Conservation (phyloP, 257 asterid genomes). For the Solanum medicagineum region DNA sequence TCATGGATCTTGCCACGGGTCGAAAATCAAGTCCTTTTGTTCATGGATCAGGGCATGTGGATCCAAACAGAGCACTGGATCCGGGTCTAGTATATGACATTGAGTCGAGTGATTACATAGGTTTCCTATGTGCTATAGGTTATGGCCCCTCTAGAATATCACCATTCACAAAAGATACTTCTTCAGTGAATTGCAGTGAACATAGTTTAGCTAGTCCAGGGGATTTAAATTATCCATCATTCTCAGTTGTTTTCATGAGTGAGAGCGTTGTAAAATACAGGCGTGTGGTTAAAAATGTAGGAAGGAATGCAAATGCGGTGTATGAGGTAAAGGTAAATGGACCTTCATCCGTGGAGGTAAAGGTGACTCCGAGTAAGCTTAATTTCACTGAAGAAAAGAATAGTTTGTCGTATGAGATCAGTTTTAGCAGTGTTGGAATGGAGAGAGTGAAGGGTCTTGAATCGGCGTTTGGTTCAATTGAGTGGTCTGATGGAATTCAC, state of each 20-base stretch:
- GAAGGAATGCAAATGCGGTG: slow-evolving; percentile 18
- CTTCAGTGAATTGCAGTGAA: slow-evolving; percentile 38
- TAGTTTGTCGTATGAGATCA: slow-evolving; percentile 53
- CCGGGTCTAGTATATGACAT: slow-evolving; percentile 60
- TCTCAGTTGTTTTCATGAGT: slow-evolving; percentile 51
- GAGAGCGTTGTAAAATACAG: slow-evolving; percentile 34
- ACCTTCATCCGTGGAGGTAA: slow-evolving; percentile 65
- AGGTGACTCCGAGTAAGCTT: slow-evolving; percentile 51
- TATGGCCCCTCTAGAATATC: slow-evolving; percentile 36
- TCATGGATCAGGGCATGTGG: slow-evolving; percentile 60
- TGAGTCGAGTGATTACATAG: slow-evolving; percentile 23
- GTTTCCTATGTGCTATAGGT: slow-evolving; percentile 48
- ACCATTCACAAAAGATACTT: slow-evolving; percentile 22
- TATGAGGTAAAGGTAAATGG: slow-evolving; percentile 56
- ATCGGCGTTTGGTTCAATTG: slow-evolving; percentile 62
- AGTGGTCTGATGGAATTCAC: slow-evolving; percentile 68
- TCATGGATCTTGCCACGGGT: not conserved
- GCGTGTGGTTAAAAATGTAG: slow-evolving; percentile 68
- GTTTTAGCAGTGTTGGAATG: slow-evolving; percentile 22
- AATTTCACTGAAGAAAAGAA: slow-evolving; percentile 27
- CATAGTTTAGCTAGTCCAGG: slow-evolving; percentile 46
- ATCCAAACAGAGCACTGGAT: slow-evolving; percentile 42
- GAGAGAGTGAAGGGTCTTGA: slow-evolving; percentile 13
- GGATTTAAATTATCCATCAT: slow-evolving; percentile 77
- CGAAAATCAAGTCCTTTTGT: slow-evolving; percentile 26